Percentiles rank a stretch among this genome's conserved stretches.
Evolutionary conservation across 768 basidiomycete species (phyloP).

Genomic region (Botryobasidium botryosum): DNA sequence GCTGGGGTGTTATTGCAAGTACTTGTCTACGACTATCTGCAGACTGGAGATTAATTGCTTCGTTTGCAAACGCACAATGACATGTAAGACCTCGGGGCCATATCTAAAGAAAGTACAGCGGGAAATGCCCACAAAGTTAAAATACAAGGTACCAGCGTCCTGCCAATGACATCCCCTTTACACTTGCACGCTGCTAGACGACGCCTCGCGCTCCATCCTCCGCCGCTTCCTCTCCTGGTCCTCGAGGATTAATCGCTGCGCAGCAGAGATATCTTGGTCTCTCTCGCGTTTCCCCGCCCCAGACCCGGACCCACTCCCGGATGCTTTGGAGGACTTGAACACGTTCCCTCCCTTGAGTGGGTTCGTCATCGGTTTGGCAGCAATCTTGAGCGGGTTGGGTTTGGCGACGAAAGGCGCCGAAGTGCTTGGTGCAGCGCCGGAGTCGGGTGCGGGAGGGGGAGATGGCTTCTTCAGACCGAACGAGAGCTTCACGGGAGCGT

Average conservation of each 20-base stretch:
- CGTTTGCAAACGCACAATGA: too few relatives aligned
- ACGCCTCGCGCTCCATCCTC: constrained; percentile 40
- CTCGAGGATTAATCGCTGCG: constrained; percentile 74
- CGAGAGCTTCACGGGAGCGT: constrained; percentile 61
- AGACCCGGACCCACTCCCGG: constrained; percentile 18
- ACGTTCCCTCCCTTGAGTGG: constrained; percentile 37
- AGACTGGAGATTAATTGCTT: too few relatives aligned
- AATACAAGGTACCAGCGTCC: too few relatives aligned
- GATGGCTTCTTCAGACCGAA: constrained; percentile 39
- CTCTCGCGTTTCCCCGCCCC: constrained; percentile 24
- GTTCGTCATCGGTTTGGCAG: constrained; percentile 39
- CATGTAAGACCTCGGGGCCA: too few relatives aligned
- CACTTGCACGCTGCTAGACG: too few relatives aligned
- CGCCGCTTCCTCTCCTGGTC: constrained; percentile 81
- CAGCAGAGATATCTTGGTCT: constrained; percentile 61
- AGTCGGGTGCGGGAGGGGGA: constrained; percentile 15
- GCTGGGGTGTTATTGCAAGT: too few relatives aligned
- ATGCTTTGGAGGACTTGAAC: constrained; percentile 35
- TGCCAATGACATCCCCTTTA: too few relatives aligned
- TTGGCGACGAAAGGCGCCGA: constrained; percentile 11
- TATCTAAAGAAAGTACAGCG: too few relatives aligned
- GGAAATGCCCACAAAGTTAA: too few relatives aligned
- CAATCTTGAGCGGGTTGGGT: constrained; percentile 15
- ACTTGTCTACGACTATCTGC: too few relatives aligned
- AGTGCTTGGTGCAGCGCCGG: constrained; percentile 18